Evolutionary conservation across 805 yeast species (phyloP), one percentile per base, ranked within the genome.

Genomic region (Candida endomychidarum): DNA sequence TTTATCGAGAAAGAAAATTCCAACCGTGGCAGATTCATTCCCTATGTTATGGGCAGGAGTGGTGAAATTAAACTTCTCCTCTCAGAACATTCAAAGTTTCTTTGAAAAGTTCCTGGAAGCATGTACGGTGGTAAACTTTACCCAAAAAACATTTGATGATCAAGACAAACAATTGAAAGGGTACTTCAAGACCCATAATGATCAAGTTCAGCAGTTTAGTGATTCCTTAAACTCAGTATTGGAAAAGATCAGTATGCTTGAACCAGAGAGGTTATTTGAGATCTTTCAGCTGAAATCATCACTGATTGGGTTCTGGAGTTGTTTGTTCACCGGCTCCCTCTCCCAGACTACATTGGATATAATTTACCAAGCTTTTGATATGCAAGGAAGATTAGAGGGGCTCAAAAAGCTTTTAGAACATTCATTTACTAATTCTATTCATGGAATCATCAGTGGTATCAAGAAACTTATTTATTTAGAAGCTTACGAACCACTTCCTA

Each of bases 311-410:
- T 72, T 85, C 41, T 84, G 95, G 86, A 73, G 88, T 1, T 80
- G 86, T 54, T 63, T 86, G 2, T 77, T 87, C 40, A 78, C 90
- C 0, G 78, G 89, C 0, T 68, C 75, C 12, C 60, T 83, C 3
- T 83, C 81, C 43, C 88, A 86, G 53, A 72, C 82, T 1, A 83
- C 90, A 1, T 72, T 85, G 5, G 83, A 83, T 46, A 70, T 87
- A 15, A 57, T 89, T 3, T 83, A 84, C 51, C 91, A 86, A 48
- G 78, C 86, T 0, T 84, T 78, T 57, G 95, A 88, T 57, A 56
- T 56, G 17, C 64, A 57, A 19, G 96, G 90, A 12, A 74, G 96
- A 52, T 62, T 78, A 24, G 95, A 86, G 57, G 87, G 89, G 24
- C 69, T 86, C n/a, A 76, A 70, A 34, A 73, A 71, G 3, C 54